Evolutionary conservation across 75 land plant genomes (phyloP).

Genomic region (Picea sitchensis): DNA sequence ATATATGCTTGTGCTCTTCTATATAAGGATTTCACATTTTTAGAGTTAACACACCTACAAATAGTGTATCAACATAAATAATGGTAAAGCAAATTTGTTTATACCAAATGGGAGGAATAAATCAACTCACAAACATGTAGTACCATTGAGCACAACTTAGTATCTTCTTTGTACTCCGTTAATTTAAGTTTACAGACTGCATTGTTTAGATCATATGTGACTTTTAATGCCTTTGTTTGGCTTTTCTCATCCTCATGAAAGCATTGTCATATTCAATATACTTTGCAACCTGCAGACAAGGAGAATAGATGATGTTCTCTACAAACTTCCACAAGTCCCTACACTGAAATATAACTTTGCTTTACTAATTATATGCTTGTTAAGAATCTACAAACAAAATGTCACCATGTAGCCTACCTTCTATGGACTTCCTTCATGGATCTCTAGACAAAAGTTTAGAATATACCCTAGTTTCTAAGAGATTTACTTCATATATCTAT

Average conservation of each 20-base stretch:
- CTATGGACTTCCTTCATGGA: too few species aligned
- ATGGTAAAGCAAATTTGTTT: neutral
- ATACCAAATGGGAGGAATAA: neutral
- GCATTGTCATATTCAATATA: conserved; percentile 25
- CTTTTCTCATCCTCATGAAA: conserved; percentile 35
- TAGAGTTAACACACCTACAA: conserved; percentile 37
- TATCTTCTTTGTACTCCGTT: conserved; percentile 17
- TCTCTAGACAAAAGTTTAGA: too few species aligned
- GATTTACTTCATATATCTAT: too few species aligned
- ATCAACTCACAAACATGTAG: neutral
- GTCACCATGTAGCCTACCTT: too few species aligned
- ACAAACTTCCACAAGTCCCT: too few species aligned
- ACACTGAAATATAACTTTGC: too few species aligned
- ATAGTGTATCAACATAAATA: neutral
- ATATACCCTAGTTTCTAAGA: too few species aligned
- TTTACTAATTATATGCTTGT: too few species aligned
- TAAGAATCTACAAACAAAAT: too few species aligned
- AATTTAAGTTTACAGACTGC: conserved; percentile 47
- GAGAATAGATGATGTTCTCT: too few species aligned
- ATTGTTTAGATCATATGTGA: conserved; percentile 33
- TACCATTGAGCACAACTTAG: conserved; percentile 38
- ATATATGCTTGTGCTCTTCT: conserved; percentile 73
- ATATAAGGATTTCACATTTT: conserved; percentile 67
- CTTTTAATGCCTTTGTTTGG: conserved; percentile 27
- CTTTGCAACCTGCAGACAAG: neutral